Evolutionary conservation across 345 rosid genomes (phyloP), one percentile per base, ranked within the genome.

Genomic region (Bretschneidera sinensis): DNA sequence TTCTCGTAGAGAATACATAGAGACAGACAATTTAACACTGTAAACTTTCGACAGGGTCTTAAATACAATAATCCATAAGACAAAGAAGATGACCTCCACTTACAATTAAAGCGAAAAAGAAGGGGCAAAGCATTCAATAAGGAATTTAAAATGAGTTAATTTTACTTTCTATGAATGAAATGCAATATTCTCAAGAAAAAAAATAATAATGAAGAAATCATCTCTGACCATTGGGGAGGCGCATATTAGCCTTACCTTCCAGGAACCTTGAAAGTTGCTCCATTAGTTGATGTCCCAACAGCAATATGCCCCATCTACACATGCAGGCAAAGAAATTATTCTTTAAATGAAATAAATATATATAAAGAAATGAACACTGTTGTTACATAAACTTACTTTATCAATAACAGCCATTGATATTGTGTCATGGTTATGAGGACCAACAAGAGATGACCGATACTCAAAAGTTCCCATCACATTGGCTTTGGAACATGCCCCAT

Each of bases 231-330:
- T 49, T 8, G 22, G 5, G 17, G 52, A 43, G 22, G 45, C 35
- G 59, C 39, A 22, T 23, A 21, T 18, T 28, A 1, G 57, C 25
- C 62, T 70, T 82, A 92, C 98, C 98, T 84, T 59, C 98, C 97
- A 2, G 98, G 94, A 70, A 92, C 83, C 82, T 92, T 92, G 68
- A 75, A 89, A 21, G 96, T 87, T 52, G 98, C 97, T 61, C 98
- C 98, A 77, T 92, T 92, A 47, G 98, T 92, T 48, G 98, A 92
- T 64, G 96, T 89, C 54, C 98, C 98, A 24, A 89, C 97, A 67
- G 98, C 98, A 49, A 87, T 74, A 76, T 77, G 85, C 34, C 98
- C 97, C 82, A 73, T 76, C 98, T 88, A 65, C 47, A 70, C 28
- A n/a, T n/a, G n/a, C 28, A 54, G 52, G 60, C 56, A 54, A 59